A percentile compares a stretch with the other conserved stretches of the same genome.
These are phyloP conservation scores for Neohortaea acidophila DNA, from an alignment of 495 filamentous ascomycete species.

Conservation along the genomic window DNA sequence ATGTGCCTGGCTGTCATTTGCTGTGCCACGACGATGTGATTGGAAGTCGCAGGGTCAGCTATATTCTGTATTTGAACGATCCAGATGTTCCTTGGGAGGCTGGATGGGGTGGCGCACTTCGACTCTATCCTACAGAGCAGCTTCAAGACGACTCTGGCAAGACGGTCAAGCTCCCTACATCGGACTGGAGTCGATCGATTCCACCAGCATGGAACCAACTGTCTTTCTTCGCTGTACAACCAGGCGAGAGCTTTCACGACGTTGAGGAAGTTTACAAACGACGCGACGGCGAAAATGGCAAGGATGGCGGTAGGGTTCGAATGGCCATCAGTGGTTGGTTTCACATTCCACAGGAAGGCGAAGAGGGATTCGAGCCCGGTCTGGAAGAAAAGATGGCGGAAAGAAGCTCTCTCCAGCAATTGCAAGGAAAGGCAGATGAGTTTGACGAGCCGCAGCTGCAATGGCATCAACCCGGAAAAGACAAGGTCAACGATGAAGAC, in stretches of 20 bases:
- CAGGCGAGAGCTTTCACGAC: constrained; percentile 94
- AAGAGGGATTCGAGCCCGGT: constrained; percentile 81
- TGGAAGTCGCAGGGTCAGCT: constrained; percentile 79
- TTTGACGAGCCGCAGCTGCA: constrained; percentile 65
- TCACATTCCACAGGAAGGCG: constrained; percentile 90
- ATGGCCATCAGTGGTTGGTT: constrained; percentile 99
- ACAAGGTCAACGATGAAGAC: constrained; percentile 27
- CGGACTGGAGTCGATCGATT: constrained; percentile 45
- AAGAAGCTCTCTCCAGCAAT: constrained; percentile 75
- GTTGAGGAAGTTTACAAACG: constrained; percentile 91
- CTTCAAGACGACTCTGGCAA: constrained; percentile 46
- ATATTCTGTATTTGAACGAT: constrained; percentile 91
- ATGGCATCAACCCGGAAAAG: constrained; percentile 33
- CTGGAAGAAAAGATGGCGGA: constrained; percentile 76
- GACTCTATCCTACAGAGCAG: constrained; percentile 63
- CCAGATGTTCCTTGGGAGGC: constrained; percentile 82
- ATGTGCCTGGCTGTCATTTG: constrained; percentile 88
- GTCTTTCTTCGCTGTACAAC: constrained; percentile 94
- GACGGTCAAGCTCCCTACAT: constrained; percentile 50
- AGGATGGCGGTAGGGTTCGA: constrained; percentile 53
- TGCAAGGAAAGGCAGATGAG: constrained; percentile 77
- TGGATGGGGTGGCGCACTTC: constrained; percentile 86
- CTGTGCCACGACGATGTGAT: constrained; percentile 98
- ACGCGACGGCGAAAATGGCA: constrained; percentile 43
- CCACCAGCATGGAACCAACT: constrained; percentile 95